Base-by-base conservation (phyloP, 1,284 basidiomycete genomes). In the Boletus semigastroideus region DNA sequence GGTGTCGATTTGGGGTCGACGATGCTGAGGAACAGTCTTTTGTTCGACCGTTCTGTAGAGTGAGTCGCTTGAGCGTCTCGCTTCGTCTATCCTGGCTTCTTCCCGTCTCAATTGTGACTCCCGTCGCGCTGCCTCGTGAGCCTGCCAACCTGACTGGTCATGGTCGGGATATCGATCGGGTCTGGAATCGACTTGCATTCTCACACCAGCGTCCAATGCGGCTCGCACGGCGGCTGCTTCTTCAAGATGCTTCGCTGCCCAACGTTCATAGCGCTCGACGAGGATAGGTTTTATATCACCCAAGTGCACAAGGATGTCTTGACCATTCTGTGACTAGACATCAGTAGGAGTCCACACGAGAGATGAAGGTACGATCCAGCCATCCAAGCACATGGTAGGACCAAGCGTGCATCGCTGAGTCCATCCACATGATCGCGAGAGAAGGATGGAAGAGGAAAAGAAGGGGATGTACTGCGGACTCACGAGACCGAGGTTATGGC, bases 231-330 rank as follows among this genome's bases (percentile, higher is more conserved):
- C 53, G 42, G 55, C 50, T 28, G 64, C 66, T 49, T 67, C 66
- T 37, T 71, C 69, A 4, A 68, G 66, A 50, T 77, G 65, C 42
- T 71, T 66, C 14, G 61, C 57, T 8, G 63, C 59, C 80, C 80
- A 83, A 41, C 70, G 69, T 47, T 80, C 77, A 51, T 77, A 76
- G n/a, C 79, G 74, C 41, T 80, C 74, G 34, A 81, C 73, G 16
- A 83, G 72, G 12, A 66, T 59, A 13, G 75, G 75, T 51, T 83
- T 83, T 41, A 83, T 69, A 31, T 76, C 70, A 31, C 74, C 67
- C 16, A 83, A 75, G 54, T 72, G 71, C 54, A 74, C 72, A 31
- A 88, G 73, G 48, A 87, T 86, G 51, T 85, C 78, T 66, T 86
- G 81, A 12, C 86, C 86, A 53, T 88, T 87, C 86, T 88, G 60